phyloP scores from a whole-genome alignment of 805 yeast genomes.

The Blastobotrys chiropterorum region DNA sequence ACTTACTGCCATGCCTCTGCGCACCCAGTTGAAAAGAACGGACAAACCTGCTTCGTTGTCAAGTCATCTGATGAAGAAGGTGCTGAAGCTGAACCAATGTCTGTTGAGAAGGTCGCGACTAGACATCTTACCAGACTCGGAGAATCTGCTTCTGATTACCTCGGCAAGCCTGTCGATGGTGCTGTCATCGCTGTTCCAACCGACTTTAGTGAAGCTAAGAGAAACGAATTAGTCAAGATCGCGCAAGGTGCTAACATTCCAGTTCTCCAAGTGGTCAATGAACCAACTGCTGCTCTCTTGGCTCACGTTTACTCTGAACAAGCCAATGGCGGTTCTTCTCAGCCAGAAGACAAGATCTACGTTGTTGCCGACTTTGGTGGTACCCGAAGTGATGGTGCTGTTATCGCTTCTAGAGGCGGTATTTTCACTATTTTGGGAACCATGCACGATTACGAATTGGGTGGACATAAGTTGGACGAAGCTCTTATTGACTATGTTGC shows the following conservation, averaged over 20 bases:
- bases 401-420: conserved; percentile 90
- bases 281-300: conserved; percentile 86
- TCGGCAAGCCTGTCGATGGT: conserved; percentile 74
- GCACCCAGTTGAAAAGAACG: conserved; percentile 54
- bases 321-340: conserved; percentile 31
- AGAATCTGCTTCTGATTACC: conserved; percentile 86
- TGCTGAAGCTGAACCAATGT: conserved; percentile 45
- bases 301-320: conserved; percentile 51
- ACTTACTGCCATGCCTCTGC: conserved; percentile 61
- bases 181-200: conserved; percentile 90
- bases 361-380: conserved; percentile 98
- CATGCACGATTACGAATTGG: conserved; percentile 71
- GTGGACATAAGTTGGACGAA: conserved; percentile 82
- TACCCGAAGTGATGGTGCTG: conserved; percentile 91
- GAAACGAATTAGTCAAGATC: conserved; percentile 51
- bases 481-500: conserved; percentile 79
- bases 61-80: conserved; percentile 37
- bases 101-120: conserved; percentile 71
- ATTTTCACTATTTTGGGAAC: conserved; percentile 83
- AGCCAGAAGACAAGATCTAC: conserved; percentile 58
- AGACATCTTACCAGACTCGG: conserved; percentile 81
- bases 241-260: conserved; percentile 68
- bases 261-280: conserved; percentile 82
- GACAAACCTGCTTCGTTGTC: conserved; percentile 60
- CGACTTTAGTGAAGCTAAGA: conserved; percentile 71